phyloP scores from a whole-genome alignment of 2,329 filamentous ascomycete species.

The Phyllosticta citriasiana region DNA sequence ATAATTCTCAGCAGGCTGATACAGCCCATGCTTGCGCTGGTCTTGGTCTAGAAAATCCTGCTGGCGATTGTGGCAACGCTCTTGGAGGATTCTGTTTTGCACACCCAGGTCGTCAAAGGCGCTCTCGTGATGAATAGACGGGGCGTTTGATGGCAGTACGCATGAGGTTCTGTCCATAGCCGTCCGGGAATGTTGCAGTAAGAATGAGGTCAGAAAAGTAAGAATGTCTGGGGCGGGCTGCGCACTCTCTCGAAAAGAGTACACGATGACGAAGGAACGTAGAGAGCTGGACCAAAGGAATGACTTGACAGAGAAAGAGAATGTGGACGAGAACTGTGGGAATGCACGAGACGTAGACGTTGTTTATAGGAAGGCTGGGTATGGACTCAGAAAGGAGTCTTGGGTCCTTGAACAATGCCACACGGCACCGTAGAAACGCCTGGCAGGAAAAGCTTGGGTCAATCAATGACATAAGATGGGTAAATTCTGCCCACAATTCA shows the following conservation, averaged over 20 bases:
- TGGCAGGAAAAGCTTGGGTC: constrained; percentile 9
- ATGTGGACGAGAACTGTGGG: constrained; percentile 23
- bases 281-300: constrained; percentile 35
- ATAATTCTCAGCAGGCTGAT: constrained; percentile 7
- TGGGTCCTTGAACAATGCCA: constrained; percentile 8
- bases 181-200: constrained; percentile 13
- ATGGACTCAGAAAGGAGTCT: constrained; percentile 10
- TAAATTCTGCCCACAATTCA: constrained; percentile 8
- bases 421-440: constrained; percentile 10
- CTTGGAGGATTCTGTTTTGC: constrained; percentile 28
- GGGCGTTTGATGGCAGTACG: constrained; percentile 34
- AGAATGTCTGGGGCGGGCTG: constrained; percentile 32
- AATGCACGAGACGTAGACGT: constrained; percentile 20
- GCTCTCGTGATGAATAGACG: constrained; percentile 22
- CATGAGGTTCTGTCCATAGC: constrained; percentile 21
- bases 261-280: constrained; percentile 29
- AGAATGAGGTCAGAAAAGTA: constrained; percentile 19
- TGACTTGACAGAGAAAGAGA: constrained; percentile 26
- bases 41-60: constrained; percentile 20
- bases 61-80: constrained; percentile 33
- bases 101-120: constrained; percentile 16
- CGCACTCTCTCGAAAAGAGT: constrained; percentile 14
- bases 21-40: constrained; percentile 20
- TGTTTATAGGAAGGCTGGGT: constrained; percentile 12
- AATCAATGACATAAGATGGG: constrained; percentile 11